These are phyloP conservation scores for Amanita rubescens DNA, from an alignment of 768 basidiomycete genomes.

Conservation along the genomic window DNA sequence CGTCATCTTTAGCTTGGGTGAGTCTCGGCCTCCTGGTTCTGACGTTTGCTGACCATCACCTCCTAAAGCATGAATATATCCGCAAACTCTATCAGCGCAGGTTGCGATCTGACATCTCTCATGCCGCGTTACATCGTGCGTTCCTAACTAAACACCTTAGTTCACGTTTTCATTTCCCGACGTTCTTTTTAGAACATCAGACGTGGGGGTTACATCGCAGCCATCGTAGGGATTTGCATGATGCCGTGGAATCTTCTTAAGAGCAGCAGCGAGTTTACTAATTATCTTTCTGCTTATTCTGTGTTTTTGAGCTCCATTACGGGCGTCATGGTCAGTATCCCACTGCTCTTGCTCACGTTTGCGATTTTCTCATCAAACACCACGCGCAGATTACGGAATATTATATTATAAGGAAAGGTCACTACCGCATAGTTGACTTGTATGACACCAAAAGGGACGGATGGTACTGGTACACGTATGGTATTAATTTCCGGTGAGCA, in stretches of 20 bases:
- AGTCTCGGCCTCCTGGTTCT: neutral
- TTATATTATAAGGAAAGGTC: conserved; percentile 62
- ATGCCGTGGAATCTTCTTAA: conserved; percentile 73
- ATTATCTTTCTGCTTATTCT: conserved; percentile 76
- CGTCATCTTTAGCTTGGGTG: conserved; percentile 11
- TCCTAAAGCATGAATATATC: conserved; percentile 72
- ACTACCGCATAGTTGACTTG: conserved; percentile 64
- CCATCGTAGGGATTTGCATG: conserved; percentile 67
- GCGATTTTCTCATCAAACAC: neutral
- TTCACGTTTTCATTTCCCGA: neutral
- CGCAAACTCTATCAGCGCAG: conserved; percentile 76
- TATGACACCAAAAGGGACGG: conserved; percentile 49
- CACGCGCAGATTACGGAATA: conserved; percentile 61
- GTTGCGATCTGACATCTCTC: conserved; percentile 75
- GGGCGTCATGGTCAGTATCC: conserved; percentile 55
- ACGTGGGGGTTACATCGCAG: conserved; percentile 75
- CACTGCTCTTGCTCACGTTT: too few species aligned
- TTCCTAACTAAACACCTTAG: conserved; percentile 1
- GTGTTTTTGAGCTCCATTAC: conserved; percentile 78
- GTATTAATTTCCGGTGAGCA: conserved; percentile 60
- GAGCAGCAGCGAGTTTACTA: conserved; percentile 67
- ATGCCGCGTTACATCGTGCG: conserved; percentile 67
- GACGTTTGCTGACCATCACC: conserved; percentile 2
- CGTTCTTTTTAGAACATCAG: conserved; percentile 59
- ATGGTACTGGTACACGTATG: conserved; percentile 76